Base-by-base conservation (phyloP, 192 early-diverging fungal species). In the Rhizophlyctis rosea region DNA sequence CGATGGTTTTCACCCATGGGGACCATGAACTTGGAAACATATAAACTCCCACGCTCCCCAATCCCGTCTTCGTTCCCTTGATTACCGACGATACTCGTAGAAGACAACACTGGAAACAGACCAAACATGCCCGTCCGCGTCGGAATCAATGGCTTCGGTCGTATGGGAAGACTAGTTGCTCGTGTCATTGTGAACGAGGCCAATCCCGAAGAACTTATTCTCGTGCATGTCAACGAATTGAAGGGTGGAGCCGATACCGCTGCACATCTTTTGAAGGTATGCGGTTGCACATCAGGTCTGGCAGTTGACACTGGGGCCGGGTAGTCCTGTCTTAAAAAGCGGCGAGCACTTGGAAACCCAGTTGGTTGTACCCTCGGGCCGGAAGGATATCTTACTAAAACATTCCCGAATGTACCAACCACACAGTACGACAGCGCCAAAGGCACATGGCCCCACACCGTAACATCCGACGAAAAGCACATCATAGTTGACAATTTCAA, bases 141-240 rank as follows among this genome's bases (percentile, higher is more conserved):
- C 11, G 61, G 61, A 16, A 63, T 63, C 49, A 63, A 63, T 34
- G 61, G 61, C 18, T 63, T 63, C 29, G 61, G 61, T 34, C 61
- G 61, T 14, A 63, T 63, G 61, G 61, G 61, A 9, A 49, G 61
- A 2, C 34, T 63, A 30, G 55, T 63, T 30, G 27, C 16, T 48
- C 11, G 51, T 3, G 61, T 29, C 30, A 14, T 63, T 23, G 11
- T 63, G 29, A 55, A 63, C 34, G n/a, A n/a, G n/a, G 61, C 61
- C 2, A 11, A 9, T 28, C 21, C n/a, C 0, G 34, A 31, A 24
- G 23, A 31, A 18, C 3, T 63, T 2, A 31, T 57, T 23, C 29
- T 63, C 50, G 61, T 63, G 3, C 61, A 63, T 33, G 34, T 63
- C 13, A 63, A 63, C 51, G 61, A 63, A 54, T 14, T 63, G 3